These are phyloP conservation scores for Teratosphaeria viscida DNA, from an alignment of 2,329 filamentous ascomycete genomes.

Conservation along the genomic window DNA sequence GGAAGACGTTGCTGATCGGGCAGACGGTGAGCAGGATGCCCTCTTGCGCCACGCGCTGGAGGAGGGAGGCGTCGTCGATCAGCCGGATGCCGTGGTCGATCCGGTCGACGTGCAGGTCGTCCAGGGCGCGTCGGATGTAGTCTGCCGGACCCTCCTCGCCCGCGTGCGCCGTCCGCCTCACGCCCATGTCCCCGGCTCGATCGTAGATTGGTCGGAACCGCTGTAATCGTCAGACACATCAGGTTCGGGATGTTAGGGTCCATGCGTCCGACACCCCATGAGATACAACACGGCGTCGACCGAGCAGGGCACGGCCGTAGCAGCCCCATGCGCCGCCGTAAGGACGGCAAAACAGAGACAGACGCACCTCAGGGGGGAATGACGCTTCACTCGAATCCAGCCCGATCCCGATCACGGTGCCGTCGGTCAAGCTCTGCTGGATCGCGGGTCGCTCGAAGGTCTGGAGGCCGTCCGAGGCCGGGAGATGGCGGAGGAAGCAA, in stretches of 20 bases:
- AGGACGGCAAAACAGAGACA: not conserved
- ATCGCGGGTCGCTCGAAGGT: slow-evolving; percentile 36
- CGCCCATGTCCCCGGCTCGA: slow-evolving; percentile 41
- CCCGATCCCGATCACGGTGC: slow-evolving; percentile 52
- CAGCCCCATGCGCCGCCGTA: not conserved
- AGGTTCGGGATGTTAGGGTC: not conserved
- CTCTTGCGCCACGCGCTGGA: slow-evolving; percentile 47
- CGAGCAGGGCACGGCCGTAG: not conserved
- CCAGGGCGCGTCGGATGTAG: slow-evolving; percentile 55
- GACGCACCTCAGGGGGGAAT: slow-evolving; percentile 31
- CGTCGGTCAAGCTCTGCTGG: slow-evolving; percentile 36
- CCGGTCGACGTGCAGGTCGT: slow-evolving; percentile 50
- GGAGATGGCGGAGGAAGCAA: slow-evolving; percentile 62
- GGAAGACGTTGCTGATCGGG: slow-evolving; percentile 60
- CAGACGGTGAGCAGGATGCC: slow-evolving; percentile 59
- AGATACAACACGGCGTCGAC: no score
- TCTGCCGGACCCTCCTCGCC: slow-evolving; percentile 62
- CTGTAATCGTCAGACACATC: not conserved
- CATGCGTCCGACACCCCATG: no score
- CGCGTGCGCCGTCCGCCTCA: slow-evolving; percentile 60
- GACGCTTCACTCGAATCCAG: slow-evolving; percentile 51
- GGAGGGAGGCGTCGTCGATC: slow-evolving; percentile 47
- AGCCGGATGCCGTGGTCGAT: slow-evolving; percentile 68
- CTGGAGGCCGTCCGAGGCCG: slow-evolving; percentile 45
- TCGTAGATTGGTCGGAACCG: slow-evolving; percentile 53